phyloP scores from a whole-genome alignment of 148 eudicot species.

The Fagopyrum homotropicum region DNA sequence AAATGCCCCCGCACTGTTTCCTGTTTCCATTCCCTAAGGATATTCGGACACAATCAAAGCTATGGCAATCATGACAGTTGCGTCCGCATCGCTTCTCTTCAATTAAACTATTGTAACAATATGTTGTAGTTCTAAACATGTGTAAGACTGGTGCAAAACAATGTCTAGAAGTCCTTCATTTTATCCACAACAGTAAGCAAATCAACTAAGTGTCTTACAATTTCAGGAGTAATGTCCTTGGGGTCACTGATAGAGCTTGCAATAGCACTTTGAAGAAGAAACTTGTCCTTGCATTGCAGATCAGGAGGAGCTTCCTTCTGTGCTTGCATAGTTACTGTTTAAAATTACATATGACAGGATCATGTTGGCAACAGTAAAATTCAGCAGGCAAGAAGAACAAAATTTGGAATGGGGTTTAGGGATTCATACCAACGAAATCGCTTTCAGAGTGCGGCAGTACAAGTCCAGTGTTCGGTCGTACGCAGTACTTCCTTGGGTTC shows the following conservation, averaged over 20 bases:
- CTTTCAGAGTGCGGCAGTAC: constrained; percentile 64
- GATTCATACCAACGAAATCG: constrained; percentile 43
- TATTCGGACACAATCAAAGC: too few species aligned
- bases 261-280: constrained; percentile 70
- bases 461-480: constrained; percentile 74
- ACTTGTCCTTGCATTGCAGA: constrained; percentile 84
- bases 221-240: constrained; percentile 68
- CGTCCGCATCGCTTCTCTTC: too few species aligned
- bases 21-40: too few species aligned
- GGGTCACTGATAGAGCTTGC: constrained; percentile 32
- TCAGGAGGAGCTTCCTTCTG: constrained; percentile 73
- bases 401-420: background rate
- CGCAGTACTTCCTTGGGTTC: constrained; percentile 84
- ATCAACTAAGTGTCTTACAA: constrained; percentile 29
- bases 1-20: background rate
- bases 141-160: background rate
- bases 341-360: background rate
- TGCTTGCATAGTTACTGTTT: constrained; percentile 82
- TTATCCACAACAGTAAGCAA: background rate
- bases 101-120: background rate
- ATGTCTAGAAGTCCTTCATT: background rate
- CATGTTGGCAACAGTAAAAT: background rate
- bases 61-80: too few species aligned
- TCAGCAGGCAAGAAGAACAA: background rate
- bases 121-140: background rate